Conservation (phyloP, 208 protist species). For the Leishmania amazonensis region DNA sequence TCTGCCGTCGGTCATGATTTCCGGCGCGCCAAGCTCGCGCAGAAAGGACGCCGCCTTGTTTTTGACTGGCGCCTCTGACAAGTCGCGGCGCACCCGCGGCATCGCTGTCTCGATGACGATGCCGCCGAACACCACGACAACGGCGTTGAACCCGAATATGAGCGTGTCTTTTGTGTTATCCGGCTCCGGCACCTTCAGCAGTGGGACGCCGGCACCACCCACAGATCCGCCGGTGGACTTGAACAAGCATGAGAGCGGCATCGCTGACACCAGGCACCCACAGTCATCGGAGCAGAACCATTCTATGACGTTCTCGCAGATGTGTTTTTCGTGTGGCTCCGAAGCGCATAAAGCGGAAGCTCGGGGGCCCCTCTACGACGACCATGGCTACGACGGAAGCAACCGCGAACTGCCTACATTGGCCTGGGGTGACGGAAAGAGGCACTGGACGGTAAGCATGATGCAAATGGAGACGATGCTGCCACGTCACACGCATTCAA, state of each 20-base stretch:
- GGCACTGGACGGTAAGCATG: too few species aligned
- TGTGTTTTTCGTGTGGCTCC: slow-evolving; percentile 4
- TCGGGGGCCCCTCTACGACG: neutral
- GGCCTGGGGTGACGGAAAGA: neutral
- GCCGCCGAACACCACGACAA: neutral
- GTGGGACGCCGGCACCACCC: neutral
- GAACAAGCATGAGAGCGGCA: neutral
- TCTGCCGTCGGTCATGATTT: slow-evolving; percentile 2
- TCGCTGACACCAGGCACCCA: neutral
- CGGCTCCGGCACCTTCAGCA: slow-evolving; percentile 3
- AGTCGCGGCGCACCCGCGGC: neutral
- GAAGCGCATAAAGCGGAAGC: neutral
- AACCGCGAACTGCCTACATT: too few species aligned
- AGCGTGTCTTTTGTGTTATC: slow-evolving; percentile 19
- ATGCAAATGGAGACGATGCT: neutral
- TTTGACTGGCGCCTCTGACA: neutral
- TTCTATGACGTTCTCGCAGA: slow-evolving; percentile 17
- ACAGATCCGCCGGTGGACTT: neutral
- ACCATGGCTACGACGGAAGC: neutral
- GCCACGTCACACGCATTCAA: neutral
- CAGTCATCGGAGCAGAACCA: neutral
- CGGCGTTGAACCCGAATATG: slow-evolving; percentile 5
- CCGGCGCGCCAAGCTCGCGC: neutral
- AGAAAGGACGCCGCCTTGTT: too few species aligned
- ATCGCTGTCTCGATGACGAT: neutral